These are phyloP conservation scores for Piloderma croceum DNA, from an alignment of 768 basidiomycete genomes.

Conservation along the genomic window DNA sequence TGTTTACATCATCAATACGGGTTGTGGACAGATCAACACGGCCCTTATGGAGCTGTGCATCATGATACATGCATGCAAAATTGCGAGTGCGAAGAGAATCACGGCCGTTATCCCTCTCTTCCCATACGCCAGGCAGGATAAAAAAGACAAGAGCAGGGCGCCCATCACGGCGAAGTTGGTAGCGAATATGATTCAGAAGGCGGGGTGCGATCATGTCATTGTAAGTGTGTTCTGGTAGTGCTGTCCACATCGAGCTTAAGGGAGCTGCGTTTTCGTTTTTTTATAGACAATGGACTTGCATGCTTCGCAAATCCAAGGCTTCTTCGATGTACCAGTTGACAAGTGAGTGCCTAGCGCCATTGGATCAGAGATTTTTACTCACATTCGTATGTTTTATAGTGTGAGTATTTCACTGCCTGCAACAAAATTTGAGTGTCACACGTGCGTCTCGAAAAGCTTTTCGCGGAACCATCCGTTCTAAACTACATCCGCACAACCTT, in stretches of 20 bases:
- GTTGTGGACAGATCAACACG: conserved; percentile 82
- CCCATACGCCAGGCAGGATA: conserved; percentile 96
- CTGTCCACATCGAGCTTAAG: background rate
- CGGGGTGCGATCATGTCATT: conserved; percentile 95
- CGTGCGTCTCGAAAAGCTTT: conserved; percentile 51
- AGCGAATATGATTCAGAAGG: conserved; percentile 92
- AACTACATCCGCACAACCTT: conserved; percentile 93
- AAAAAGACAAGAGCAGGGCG: conserved; percentile 98
- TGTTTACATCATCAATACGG: conserved; percentile 97
- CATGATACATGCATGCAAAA: conserved; percentile 99
- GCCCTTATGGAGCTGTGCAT: conserved; percentile 97
- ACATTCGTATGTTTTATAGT: conserved; percentile 24
- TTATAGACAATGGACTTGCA: conserved; percentile 95
- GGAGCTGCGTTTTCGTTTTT: background rate
- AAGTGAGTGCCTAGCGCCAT: conserved; percentile 60
- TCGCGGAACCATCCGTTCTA: conserved; percentile 92
- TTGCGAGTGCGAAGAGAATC: conserved; percentile 96
- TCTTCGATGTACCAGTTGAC: conserved; percentile 99
- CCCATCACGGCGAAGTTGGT: conserved; percentile 98
- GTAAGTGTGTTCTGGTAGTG: conserved; percentile 47
- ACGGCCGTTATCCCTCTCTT: conserved; percentile 98
- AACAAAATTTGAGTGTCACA: conserved; percentile 16
- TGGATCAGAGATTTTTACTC: conserved; percentile 7
- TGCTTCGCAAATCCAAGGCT: conserved; percentile 98
- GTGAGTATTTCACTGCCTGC: conserved; percentile 36